Evolutionary conservation across 2,329 filamentous ascomycete genomes (phyloP).

Genomic region (Aspergillus intermedius): DNA sequence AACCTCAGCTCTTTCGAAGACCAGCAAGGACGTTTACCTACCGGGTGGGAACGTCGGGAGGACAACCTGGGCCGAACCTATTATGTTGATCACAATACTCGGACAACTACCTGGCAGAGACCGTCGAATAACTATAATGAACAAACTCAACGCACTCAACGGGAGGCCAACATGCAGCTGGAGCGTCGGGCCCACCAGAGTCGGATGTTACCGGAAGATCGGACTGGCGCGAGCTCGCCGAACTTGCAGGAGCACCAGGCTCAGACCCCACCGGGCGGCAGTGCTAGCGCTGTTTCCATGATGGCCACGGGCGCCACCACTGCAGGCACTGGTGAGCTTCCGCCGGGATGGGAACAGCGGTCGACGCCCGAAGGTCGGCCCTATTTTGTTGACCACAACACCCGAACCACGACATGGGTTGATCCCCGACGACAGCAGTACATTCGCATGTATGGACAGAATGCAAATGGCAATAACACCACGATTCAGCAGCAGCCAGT

Average conservation of each 20-base stretch:
- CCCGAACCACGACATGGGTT: conserved; percentile 95
- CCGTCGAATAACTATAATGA: conserved; percentile 74
- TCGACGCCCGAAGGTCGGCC: conserved; percentile 90
- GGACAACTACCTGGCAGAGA: conserved; percentile 92
- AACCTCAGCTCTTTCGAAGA: conserved; percentile 92
- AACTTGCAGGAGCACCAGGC: conserved; percentile 53
- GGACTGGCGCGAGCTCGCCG: conserved; percentile 87
- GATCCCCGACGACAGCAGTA: conserved; percentile 96
- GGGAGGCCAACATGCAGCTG: conserved; percentile 85
- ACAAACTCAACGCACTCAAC: conserved; percentile 66
- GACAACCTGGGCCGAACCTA: conserved; percentile 94
- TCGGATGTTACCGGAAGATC: conserved; percentile 88
- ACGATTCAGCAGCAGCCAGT: conserved; percentile 96
- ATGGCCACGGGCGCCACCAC: conserved; percentile 94
- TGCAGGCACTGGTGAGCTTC: conserved; percentile 88
- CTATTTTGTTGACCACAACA: conserved; percentile 99
- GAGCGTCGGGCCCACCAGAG: conserved; percentile 93
- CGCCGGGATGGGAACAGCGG: conserved; percentile 91
- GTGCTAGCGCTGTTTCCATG: conserved; percentile 64
- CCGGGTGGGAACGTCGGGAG: conserved; percentile 92
- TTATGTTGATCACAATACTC: conserved; percentile 95
- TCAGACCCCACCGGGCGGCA: conserved; percentile 38
- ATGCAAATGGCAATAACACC: conserved; percentile 64
- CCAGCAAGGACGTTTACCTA: conserved; percentile 82
- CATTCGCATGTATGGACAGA: conserved; percentile 95